phyloP scores from a whole-genome alignment of 805 yeast genomes.

The Zygosaccharomyces siamensis region DNA sequence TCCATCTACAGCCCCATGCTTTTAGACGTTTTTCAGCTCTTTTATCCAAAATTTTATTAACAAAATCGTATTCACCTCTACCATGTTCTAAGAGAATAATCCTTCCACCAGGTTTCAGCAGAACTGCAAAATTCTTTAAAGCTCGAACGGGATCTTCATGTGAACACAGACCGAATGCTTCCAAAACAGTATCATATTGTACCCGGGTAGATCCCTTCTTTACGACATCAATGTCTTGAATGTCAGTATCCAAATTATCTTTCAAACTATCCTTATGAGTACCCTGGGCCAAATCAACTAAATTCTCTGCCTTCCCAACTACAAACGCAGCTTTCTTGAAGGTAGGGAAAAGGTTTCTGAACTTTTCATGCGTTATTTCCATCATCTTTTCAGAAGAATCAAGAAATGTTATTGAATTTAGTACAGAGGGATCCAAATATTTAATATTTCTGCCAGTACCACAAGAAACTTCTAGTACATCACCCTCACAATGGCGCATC shows the following conservation, averaged over 20 bases:
- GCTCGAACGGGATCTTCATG: slow-evolving; percentile 90
- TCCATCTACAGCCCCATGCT: slow-evolving; percentile 98
- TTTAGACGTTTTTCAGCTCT: slow-evolving; percentile 79
- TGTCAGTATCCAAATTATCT: slow-evolving; percentile 10
- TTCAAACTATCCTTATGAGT: slow-evolving; percentile 18
- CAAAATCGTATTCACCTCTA: slow-evolving; percentile 69
- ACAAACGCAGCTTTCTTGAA: slow-evolving; percentile 77
- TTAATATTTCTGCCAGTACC: slow-evolving; percentile 94
- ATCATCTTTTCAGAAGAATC: slow-evolving; percentile 88
- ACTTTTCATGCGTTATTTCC: slow-evolving; percentile 69
- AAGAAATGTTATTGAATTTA: slow-evolving; percentile 74
- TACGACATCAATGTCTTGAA: slow-evolving; percentile 20
- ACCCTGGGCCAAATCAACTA: slow-evolving; percentile 50
- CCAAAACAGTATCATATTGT: slow-evolving; percentile 86
- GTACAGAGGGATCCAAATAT: slow-evolving; percentile 54
- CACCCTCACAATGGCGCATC: slow-evolving; percentile 75
- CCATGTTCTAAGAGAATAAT: slow-evolving; percentile 90
- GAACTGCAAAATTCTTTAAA: slow-evolving; percentile 60
- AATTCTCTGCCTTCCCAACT: slow-evolving; percentile 83
- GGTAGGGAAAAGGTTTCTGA: slow-evolving; percentile 59
- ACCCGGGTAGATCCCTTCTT: slow-evolving; percentile 32
- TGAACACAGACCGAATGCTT: slow-evolving; percentile 93
- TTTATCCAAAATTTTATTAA: slow-evolving; percentile 75
- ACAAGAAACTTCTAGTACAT: slow-evolving; percentile 88
- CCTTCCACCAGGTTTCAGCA: slow-evolving; percentile 87